phyloP scores from a whole-genome alignment of 1,139 yeast genomes.

The Yamadazyma jaroonii region DNA sequence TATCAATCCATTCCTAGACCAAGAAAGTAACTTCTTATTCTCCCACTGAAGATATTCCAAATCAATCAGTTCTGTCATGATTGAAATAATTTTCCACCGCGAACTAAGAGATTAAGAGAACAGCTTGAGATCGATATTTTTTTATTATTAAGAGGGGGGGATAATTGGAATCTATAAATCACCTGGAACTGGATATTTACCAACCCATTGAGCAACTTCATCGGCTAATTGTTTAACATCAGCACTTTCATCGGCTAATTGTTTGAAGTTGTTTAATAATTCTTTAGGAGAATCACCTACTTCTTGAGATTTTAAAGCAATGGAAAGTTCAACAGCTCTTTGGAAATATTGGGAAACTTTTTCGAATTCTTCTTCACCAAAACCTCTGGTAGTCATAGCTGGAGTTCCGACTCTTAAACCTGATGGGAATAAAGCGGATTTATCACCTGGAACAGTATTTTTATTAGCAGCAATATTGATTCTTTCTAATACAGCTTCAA shows the following conservation, averaged over 20 bases:
- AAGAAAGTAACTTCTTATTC: constrained; percentile 38
- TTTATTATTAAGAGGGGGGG: no score
- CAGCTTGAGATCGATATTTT: no score
- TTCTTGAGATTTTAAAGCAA: constrained; percentile 58
- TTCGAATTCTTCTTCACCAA: constrained; percentile 72
- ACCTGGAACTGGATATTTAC: constrained; percentile 77
- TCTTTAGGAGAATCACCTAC: constrained; percentile 61
- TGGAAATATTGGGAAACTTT: constrained; percentile 78
- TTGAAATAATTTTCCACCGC: constrained; percentile 1
- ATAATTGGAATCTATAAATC: constrained; percentile 28
- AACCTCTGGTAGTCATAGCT: constrained; percentile 97
- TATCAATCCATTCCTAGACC: constrained; percentile 75
- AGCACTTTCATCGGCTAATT: constrained; percentile 55
- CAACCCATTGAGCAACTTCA: constrained; percentile 67
- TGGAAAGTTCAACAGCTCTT: constrained; percentile 68
- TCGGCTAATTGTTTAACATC: constrained; percentile 56
- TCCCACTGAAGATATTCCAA: background rate
- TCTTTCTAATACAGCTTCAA: constrained; percentile 86
- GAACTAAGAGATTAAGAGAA: background rate
- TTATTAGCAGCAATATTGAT: constrained; percentile 93
- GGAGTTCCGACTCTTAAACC: constrained; percentile 98
- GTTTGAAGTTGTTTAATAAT: constrained; percentile 61
- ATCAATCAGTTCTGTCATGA: background rate
- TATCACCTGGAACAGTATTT: constrained; percentile 95
- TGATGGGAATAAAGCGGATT: constrained; percentile 90